Evolutionary conservation across 2,329 filamentous ascomycete genomes (phyloP), one percentile per base, ranked within the genome.

Genomic region (Fusarium sarcochroum): DNA sequence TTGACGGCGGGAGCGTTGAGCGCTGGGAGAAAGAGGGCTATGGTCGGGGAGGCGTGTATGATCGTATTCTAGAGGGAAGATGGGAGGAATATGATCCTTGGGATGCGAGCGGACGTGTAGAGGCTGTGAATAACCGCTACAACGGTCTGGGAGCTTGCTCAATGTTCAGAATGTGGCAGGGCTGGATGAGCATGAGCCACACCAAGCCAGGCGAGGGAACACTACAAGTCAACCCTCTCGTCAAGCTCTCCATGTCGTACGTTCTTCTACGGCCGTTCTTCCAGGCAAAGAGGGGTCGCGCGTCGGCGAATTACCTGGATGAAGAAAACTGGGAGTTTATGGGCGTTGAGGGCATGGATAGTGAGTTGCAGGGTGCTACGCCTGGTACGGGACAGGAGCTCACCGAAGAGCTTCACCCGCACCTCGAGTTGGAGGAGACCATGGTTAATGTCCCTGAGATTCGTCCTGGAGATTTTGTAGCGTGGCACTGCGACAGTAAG

Each of bases 91-190:
- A 93, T 74, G 92, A 98, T 73, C 88, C 93, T 0, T 98, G 91
- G 88, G 93, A 97, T 73, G 89, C 89, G 0, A 89, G 87, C 66
- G 86, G 87, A 8, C 87, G 94, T 6, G 83, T 95, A 0, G 79
- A 81, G 0, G 93, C 91, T 5, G 86, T 89, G 4, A 90, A 88
- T 63, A 91, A 97, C 77, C 80, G 94, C 34, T 96, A 98, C 76
- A 85, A 93, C 50, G 93, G 94, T 1, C 85, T 93, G 0, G 94
- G 94, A 0, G 90, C 92, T 1, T 97, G 93, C 79, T 91, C 87
- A 45, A 93, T 94, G 83, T 94, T 97, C 79, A 87, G 95, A 38
- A 91, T 93, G 85, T 95, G 93, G 78, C 94, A 98, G 80, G 94
- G 93, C 18, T 98, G 94, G 94, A 79, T 98, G 52, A 88, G 87